Evolutionary conservation across 345 rosid genomes (phyloP), one percentile per base, ranked within the genome.

Genomic region (Diplotaxis tenuifolia): DNA sequence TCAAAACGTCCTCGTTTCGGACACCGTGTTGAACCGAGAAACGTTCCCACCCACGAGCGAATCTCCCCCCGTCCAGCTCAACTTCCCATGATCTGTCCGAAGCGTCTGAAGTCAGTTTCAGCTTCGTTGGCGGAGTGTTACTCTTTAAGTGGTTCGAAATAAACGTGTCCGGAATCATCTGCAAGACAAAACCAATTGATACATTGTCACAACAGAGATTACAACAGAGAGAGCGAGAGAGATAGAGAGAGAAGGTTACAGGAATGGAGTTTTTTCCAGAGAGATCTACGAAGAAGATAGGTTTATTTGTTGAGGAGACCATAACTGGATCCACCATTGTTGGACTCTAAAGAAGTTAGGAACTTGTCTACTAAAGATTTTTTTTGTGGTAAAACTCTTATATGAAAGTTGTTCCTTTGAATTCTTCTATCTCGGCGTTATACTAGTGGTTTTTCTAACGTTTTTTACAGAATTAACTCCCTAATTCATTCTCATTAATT

Each of bases 161-260:
- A 56, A 68, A 75, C 40, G 20, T 16, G 40, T 31, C 70, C 25
- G 79, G 66, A 75, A 75, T 75, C 14, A 16, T 69, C 79, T 75
- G 66, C 63, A 66, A 74, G 3, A 19, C 23, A 4, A 53, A 49
- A 68, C 22, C 23, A 20, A 27, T 12, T 58, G 53, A 20, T 67
- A 25, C 31, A 34, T 4, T 25, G 67, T 23, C 49, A 67, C 31
- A 59, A 29, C 20, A 47, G 20, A 57, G 28, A 73, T 57, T 1
- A 10, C 2, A 52, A 19, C 15, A 10, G 1, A 63, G 1, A 45
- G 3, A 40, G 58, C 8, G 1, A 12, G 38, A 5, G 3, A 22
- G 16, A 65, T 28, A 15, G 27, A 56, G 2, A 5, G 29, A 54
- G 49, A 68, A 11, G 5, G 34, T 75, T 36, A 75, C 78, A 67